A percentile compares a stretch with the other conserved stretches of the same genome.
Conservation (phyloP, 495 filamentous ascomycete genomes). For the Trichoderma virens region DNA sequence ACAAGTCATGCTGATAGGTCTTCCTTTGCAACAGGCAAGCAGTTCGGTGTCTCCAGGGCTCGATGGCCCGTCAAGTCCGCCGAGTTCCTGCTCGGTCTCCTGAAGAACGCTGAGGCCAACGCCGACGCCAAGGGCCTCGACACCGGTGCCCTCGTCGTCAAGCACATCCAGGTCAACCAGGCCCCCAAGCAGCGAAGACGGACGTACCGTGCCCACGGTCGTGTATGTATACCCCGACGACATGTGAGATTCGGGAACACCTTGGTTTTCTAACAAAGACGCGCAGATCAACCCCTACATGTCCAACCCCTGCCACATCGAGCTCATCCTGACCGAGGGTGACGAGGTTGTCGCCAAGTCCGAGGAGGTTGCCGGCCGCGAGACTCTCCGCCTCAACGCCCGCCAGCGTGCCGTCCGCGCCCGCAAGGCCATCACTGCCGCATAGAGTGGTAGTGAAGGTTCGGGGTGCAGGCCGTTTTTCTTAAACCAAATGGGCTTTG, state of each 20-base stretch:
- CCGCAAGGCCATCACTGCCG: conserved; percentile 70
- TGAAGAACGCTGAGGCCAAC: conserved; percentile 99
- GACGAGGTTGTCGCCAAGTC: conserved; percentile 87
- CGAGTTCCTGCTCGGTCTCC: conserved; percentile 91
- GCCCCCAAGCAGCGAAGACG: conserved; percentile 95
- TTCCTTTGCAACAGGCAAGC: conserved; percentile 64
- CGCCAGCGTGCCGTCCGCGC: conserved; percentile 80
- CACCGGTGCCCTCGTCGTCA: conserved; percentile 89
- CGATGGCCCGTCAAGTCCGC: conserved; percentile 99
- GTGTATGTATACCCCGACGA: conserved; percentile 69
- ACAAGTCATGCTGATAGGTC: background rate
- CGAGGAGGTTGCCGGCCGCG: conserved; percentile 52
- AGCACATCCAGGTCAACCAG: conserved; percentile 99
- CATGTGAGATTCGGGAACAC: too few relatives aligned
- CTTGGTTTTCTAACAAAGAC: too few relatives aligned
- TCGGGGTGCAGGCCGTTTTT: too few relatives aligned
- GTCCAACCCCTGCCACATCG: conserved; percentile 99
- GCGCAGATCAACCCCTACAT: conserved; percentile 97
- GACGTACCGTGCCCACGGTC: conserved; percentile 98
- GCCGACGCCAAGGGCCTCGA: conserved; percentile 98
- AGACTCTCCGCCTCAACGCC: conserved; percentile 60
- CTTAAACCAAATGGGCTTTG: background rate
- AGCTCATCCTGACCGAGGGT: conserved; percentile 96
- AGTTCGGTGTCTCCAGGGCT: conserved; percentile 92
- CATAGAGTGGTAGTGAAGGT: conserved; percentile 40